A percentile compares a stretch with the other conserved stretches of the same genome.
Conservation (phyloP, 768 basidiomycete genomes). For the Sporobolomyces roseus region DNA sequence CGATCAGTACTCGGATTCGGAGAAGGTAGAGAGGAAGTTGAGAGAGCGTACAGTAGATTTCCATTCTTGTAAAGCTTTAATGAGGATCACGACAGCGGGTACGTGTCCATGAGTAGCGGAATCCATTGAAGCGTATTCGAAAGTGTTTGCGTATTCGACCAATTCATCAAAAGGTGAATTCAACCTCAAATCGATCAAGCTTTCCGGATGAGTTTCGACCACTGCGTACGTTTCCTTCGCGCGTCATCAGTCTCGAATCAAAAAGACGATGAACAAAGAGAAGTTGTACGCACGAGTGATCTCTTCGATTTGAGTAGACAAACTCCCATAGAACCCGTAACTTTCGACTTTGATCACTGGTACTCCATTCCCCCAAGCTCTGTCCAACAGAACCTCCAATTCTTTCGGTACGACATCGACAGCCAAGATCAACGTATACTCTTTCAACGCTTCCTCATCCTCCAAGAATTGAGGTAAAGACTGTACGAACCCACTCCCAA, state of each 20-base stretch:
- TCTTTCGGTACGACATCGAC: constrained; percentile 68
- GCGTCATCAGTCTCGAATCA: too few species aligned
- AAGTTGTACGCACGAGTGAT: constrained; percentile 64
- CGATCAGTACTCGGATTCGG: not conserved
- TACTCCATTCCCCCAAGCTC: constrained; percentile 48
- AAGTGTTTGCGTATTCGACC: constrained; percentile 62
- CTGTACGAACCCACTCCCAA: too few species aligned
- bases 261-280: too few species aligned
- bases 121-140: constrained; percentile 77
- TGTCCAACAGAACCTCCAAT: constrained; percentile 55
- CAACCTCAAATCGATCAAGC: constrained; percentile 69
- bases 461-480: constrained; percentile 60
- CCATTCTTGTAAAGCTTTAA: constrained; percentile 78
- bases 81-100: constrained; percentile 83
- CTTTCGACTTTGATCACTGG: constrained; percentile 75
- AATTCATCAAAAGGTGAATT: constrained; percentile 84
- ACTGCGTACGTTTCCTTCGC: too few species aligned
- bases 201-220: constrained; percentile 71
- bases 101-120: constrained; percentile 83
- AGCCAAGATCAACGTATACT: constrained; percentile 75
- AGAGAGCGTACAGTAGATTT: constrained; percentile 59
- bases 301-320: constrained; percentile 83
- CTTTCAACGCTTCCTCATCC: constrained; percentile 54
- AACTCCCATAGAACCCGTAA: constrained; percentile 83
- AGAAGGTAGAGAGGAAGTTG: not conserved